Percentiles rank a stretch among this genome's conserved stretches.
phyloP scores from a whole-genome alignment of 805 yeast genomes.

The Priceomyces medius region DNA sequence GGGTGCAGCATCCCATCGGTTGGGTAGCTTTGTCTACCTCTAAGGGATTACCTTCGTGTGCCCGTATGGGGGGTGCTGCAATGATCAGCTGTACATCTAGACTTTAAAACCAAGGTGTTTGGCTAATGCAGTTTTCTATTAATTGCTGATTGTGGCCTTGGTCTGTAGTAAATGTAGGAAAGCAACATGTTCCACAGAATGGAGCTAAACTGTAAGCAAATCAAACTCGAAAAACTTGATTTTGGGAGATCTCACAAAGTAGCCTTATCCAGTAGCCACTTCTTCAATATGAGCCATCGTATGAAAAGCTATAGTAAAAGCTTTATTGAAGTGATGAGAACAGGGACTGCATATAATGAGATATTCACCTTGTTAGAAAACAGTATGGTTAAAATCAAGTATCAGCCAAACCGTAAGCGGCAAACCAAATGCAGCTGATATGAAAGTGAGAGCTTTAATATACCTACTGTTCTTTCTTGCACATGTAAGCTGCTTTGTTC shows the following conservation, averaged over 20 bases:
- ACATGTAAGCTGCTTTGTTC: not conserved
- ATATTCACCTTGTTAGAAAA: too few species aligned
- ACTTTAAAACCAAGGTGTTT: not conserved
- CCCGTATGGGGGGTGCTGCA: constrained; percentile 73
- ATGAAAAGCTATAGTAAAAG: too few species aligned
- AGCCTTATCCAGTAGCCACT: too few species aligned
- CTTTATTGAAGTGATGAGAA: too few species aligned
- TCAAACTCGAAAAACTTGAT: too few species aligned
- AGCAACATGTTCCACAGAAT: too few species aligned
- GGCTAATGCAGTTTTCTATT: not conserved
- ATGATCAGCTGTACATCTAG: constrained; percentile 54
- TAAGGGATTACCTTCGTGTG: constrained; percentile 74
- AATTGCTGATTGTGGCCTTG: not conserved
- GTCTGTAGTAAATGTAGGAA: not conserved
- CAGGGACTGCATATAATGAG: too few species aligned
- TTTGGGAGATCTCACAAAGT: too few species aligned
- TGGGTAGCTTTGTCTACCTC: constrained; percentile 42
- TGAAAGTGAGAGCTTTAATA: not conserved
- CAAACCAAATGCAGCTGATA: not conserved
- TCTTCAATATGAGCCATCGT: too few species aligned
- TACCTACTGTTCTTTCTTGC: not conserved
- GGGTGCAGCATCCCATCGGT: constrained; percentile 73
- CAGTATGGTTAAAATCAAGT: not conserved
- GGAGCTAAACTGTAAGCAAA: too few species aligned
- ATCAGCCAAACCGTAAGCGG: not conserved